These are phyloP conservation scores for Penicillium janthinellum DNA, from an alignment of 2,329 filamentous ascomycete species.

Conservation along the genomic window DNA sequence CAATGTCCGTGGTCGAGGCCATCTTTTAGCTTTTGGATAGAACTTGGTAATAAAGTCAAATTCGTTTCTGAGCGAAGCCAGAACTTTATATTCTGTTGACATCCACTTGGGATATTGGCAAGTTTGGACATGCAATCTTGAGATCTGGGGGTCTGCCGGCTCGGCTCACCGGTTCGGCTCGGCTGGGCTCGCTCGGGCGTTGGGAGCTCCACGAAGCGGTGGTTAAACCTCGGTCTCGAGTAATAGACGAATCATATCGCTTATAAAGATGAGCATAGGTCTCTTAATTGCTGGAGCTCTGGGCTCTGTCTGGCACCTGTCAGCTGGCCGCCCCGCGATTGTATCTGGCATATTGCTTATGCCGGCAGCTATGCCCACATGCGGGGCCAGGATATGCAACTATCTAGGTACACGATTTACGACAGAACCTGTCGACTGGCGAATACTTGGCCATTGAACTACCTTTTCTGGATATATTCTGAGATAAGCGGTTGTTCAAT, in stretches of 20 bases:
- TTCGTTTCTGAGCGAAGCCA: background rate
- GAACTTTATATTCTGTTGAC: background rate
- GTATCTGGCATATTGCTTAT: no score
- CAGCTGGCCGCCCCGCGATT: no score
- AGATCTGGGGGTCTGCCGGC: background rate
- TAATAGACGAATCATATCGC: background rate
- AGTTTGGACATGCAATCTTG: no score
- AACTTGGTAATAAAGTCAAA: background rate
- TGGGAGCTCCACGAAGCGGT: background rate
- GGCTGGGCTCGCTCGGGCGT: background rate
- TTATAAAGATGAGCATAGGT: background rate
- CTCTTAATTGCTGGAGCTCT: background rate
- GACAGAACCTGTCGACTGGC: no score
- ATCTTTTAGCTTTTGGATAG: background rate
- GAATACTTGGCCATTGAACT: no score
- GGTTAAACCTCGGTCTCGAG: background rate
- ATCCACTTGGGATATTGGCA: background rate
- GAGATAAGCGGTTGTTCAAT: no score
- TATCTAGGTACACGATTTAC: no score
- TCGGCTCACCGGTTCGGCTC: constrained; percentile 2
- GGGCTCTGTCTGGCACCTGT: no score
- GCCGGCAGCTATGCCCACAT: no score
- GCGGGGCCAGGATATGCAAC: no score
- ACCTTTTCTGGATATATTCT: no score
- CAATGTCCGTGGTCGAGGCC: constrained; percentile 1